Conservation (phyloP, 208 protist genomes). For the Acanthamoeba rhysodes region DNA sequence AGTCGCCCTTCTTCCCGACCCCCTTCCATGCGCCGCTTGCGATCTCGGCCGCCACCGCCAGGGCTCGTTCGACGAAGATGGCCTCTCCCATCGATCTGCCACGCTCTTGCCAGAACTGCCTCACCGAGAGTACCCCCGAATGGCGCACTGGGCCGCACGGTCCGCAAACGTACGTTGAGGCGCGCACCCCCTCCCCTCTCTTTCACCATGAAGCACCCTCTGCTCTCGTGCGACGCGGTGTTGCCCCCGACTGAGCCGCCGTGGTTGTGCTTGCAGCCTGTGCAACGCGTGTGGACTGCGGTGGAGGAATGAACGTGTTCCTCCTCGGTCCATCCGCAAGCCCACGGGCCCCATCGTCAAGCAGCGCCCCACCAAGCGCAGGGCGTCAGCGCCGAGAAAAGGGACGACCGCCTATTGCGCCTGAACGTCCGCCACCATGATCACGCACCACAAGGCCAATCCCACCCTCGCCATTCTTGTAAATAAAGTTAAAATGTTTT, state of each 20-base stretch:
- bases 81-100: background rate
- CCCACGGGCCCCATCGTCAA: too few species aligned
- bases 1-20: background rate
- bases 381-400: too few species aligned
- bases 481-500: too few species aligned
- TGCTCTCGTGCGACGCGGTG: too few species aligned
- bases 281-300: background rate
- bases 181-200: too few species aligned
- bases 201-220: too few species aligned
- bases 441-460: too few species aligned
- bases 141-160: background rate
- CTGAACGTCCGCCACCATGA: too few species aligned
- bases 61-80: background rate
- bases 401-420: too few species aligned
- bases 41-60: background rate
- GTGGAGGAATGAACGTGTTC: background rate
- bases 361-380: background rate
- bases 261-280: background rate
- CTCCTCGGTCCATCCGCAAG: too few species aligned
- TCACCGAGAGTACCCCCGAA: background rate
- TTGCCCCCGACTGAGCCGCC: too few species aligned
- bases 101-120: background rate
- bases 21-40: background rate
- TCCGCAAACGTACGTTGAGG: background rate
- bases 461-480: too few species aligned